These are phyloP conservation scores for Hordeum vulgare DNA, from an alignment of 176 grass and related monocot genomes.

Conservation along the genomic window DNA sequence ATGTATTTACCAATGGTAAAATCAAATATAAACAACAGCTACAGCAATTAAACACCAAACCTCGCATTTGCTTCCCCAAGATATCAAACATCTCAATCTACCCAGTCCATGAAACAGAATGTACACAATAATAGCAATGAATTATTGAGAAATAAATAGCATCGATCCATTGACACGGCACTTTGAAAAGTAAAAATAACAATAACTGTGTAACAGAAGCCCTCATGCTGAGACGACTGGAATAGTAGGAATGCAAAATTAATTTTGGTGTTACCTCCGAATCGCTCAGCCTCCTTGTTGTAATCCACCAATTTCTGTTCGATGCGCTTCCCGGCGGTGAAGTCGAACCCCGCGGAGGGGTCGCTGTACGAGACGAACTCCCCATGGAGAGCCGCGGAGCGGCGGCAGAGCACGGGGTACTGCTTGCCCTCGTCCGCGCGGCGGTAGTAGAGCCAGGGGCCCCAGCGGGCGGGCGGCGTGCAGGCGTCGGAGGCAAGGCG, in stretches of 20 bases:
- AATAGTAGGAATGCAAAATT: neutral
- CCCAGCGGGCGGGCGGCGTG: constrained; percentile 71
- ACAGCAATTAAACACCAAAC: neutral
- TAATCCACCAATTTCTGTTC: constrained; percentile 91
- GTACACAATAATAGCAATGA: neutral
- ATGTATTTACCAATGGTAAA: neutral
- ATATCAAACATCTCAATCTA: neutral
- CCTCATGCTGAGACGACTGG: neutral
- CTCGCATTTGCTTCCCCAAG: neutral
- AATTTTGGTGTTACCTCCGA: constrained; percentile 56
- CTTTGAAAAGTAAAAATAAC: too few relatives aligned
- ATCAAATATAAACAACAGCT: neutral
- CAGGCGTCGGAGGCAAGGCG: constrained; percentile 61
- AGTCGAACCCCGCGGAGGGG: constrained; percentile 83
- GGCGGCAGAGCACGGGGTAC: constrained; percentile 75
- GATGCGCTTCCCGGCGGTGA: constrained; percentile 73
- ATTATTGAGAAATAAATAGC: too few relatives aligned
- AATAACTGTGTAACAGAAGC: neutral
- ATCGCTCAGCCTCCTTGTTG: constrained; percentile 84
- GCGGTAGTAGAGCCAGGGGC: constrained; percentile 86
- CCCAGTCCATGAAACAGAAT: neutral
- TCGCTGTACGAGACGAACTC: constrained; percentile 83
- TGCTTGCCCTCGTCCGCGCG: constrained; percentile 84
- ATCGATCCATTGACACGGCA: too few relatives aligned
- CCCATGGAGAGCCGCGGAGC: constrained; percentile 52